phyloP scores from a whole-genome alignment of 768 basidiomycete genomes.

The Phylloporus sp. region DNA sequence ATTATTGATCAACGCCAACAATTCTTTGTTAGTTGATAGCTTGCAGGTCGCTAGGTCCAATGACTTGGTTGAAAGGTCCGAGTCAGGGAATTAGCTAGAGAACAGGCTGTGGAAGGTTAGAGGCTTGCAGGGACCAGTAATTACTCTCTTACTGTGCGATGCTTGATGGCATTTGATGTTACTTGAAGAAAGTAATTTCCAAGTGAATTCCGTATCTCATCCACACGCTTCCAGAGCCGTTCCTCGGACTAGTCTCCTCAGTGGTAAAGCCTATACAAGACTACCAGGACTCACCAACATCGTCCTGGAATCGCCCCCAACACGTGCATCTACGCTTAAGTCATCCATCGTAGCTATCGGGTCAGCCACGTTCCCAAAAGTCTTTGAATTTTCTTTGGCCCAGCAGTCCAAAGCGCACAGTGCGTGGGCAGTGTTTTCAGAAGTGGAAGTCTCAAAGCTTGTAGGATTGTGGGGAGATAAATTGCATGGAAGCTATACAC shows the following conservation, averaged over 20 bases:
- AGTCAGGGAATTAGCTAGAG: conserved; percentile 5
- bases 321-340: conserved; percentile 65
- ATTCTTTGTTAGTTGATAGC: conserved; percentile 20
- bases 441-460: conserved; percentile 62
- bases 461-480: conserved; percentile 82
- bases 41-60: conserved; percentile 15
- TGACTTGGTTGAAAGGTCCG: neutral
- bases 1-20: conserved; percentile 19
- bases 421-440: conserved; percentile 48
- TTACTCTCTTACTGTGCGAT: conserved; percentile 17
- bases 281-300: conserved; percentile 55
- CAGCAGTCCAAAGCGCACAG: conserved; percentile 89
- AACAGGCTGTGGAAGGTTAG: conserved; percentile 19
- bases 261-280: neutral
- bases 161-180: conserved; percentile 49
- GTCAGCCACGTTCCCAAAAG: conserved; percentile 81
- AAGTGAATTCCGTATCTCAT: conserved; percentile 56
- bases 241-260: conserved; percentile 67
- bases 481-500: conserved; percentile 71
- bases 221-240: conserved; percentile 60
- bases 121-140: conserved; percentile 1
- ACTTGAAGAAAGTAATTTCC: conserved; percentile 80
- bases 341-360: conserved; percentile 68
- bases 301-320: conserved; percentile 75
- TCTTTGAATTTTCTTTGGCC: conserved; percentile 85